Evolutionary conservation across 257 asterid species (phyloP), one percentile per base, ranked within the genome.

Genomic region (Salvia hispanica): DNA sequence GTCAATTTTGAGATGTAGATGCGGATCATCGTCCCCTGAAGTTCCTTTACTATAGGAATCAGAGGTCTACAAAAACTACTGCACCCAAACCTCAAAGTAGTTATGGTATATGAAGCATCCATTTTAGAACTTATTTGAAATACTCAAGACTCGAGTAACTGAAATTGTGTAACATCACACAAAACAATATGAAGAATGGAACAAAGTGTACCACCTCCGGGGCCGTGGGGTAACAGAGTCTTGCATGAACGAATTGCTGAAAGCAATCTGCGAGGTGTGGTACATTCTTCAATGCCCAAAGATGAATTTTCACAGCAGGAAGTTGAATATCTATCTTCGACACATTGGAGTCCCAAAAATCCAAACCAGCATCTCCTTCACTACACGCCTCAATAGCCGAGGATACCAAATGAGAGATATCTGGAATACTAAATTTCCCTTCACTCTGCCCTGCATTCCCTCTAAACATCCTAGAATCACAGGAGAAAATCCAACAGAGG

Each of bases 181-280:
- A 16, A 48, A 71, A 14, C 18, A 16, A 46, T 4, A 48, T 6
- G 12, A 61, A 11, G 45, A 43, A 77, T 9, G 62, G 60, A 63
- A 50, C 34, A 34, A 63, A 73, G 53, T 56, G 36, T 64, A 69
- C 47, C 69, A 88, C 97, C 95, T 79, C 84, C 45, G 51, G 72
- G 51, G 65, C 50, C 34, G 83, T 71, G 21, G 75, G 60, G 74
- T 77, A 74, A 75, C 81, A 75, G 54, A 94, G 85, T 74, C 90
- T 88, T 7, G 95, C 69, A 52, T 80, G 81, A 67, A 90, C 80
- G 48, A 94, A 94, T 46, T 86, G 91, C 51, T 72, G 78, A 63
- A 90, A 82, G 83, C 95, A 85, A 71, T 94, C 91, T 2, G 95
- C 87, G 46, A 94, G 92, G 55, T 78, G 77, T 11, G 99, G 96